Evolutionary conservation across 805 yeast species (phyloP).

Genomic region (Lachancea mirantina): DNA sequence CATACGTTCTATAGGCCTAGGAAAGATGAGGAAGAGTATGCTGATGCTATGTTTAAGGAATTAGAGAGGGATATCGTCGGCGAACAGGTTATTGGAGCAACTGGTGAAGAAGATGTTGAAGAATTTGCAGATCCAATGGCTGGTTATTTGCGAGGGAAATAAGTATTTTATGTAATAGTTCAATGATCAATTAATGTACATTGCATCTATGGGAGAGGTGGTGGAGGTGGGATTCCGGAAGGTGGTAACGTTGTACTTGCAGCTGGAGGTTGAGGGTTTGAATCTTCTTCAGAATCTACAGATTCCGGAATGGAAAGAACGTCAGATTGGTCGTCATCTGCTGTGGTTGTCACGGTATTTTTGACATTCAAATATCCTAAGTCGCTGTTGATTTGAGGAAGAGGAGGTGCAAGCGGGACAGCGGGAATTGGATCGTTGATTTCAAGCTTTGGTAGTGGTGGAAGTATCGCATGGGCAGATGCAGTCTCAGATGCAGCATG

Average conservation of each 20-base stretch:
- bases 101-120: slow-evolving; percentile 13
- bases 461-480: slow-evolving; percentile 38
- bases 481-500: slow-evolving; percentile 32
- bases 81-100: slow-evolving; percentile 1
- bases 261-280: slow-evolving; percentile 3
- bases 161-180: slow-evolving; percentile 3
- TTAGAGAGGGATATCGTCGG: slow-evolving; percentile 24
- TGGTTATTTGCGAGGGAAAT: slow-evolving; percentile 15
- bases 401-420: slow-evolving; percentile 40
- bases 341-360: slow-evolving; percentile 5
- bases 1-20: slow-evolving; percentile 58
- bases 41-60: slow-evolving; percentile 31
- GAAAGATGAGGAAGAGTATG: slow-evolving; percentile 45
- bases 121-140: slow-evolving; percentile 38
- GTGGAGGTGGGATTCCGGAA: slow-evolving; percentile 29
- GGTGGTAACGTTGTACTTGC: slow-evolving; percentile 11
- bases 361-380: neutral
- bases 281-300: slow-evolving; percentile 26
- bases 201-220: slow-evolving; percentile 20
- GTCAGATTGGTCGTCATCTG: slow-evolving; percentile 17
- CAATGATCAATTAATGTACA: neutral
- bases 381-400: slow-evolving; percentile 27
- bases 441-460: slow-evolving; percentile 13
- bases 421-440: slow-evolving; percentile 23
- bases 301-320: slow-evolving; percentile 32